Conservation (phyloP, 495 filamentous ascomycete species). For the Aspergillus wentii region DNA sequence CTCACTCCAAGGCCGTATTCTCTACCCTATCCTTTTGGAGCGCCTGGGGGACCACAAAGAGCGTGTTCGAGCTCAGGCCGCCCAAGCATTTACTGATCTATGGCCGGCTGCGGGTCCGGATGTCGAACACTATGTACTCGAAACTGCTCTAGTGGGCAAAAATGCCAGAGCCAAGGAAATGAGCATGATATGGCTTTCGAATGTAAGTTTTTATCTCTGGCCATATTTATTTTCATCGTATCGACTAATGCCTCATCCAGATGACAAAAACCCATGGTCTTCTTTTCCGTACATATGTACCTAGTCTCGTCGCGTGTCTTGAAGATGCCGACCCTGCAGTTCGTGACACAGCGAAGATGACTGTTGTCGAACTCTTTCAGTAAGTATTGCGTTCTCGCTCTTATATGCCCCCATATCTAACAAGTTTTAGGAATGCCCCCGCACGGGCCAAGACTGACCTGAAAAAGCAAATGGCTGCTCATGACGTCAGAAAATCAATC, state of each 20-base stretch:
- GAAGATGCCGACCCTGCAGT: conserved; percentile 87
- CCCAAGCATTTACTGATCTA: conserved; percentile 65
- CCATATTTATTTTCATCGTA: conserved; percentile 5
- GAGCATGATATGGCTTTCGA: conserved; percentile 71
- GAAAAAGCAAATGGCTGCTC: conserved; percentile 71
- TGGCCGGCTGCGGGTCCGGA: conserved; percentile 63
- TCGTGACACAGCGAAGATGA: conserved; percentile 73
- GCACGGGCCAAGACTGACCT: conserved; percentile 82
- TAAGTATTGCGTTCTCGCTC: conserved; percentile 29
- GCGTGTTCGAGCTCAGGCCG: conserved; percentile 64
- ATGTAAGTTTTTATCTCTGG: conserved; percentile 46
- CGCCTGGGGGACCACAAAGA: conserved; percentile 87
- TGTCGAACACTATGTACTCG: conserved; percentile 74
- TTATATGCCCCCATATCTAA: conserved; percentile 6
- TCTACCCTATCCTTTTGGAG: conserved; percentile 71
- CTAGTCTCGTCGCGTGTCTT: conserved; percentile 73
- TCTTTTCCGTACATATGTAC: conserved; percentile 76
- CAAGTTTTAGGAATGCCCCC: conserved; percentile 59
- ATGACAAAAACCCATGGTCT: conserved; percentile 74
- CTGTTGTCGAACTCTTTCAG: conserved; percentile 81
- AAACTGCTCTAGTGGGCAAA: conserved; percentile 69
- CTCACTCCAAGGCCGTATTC: conserved; percentile 57
- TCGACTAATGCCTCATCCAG: conserved; percentile 33
- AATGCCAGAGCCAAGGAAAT: conserved; percentile 78
- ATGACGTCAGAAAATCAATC: conserved; percentile 80